These are phyloP conservation scores for Talaromyces sp. DNA, from an alignment of 2,329 filamentous ascomycete genomes.

Conservation along the genomic window DNA sequence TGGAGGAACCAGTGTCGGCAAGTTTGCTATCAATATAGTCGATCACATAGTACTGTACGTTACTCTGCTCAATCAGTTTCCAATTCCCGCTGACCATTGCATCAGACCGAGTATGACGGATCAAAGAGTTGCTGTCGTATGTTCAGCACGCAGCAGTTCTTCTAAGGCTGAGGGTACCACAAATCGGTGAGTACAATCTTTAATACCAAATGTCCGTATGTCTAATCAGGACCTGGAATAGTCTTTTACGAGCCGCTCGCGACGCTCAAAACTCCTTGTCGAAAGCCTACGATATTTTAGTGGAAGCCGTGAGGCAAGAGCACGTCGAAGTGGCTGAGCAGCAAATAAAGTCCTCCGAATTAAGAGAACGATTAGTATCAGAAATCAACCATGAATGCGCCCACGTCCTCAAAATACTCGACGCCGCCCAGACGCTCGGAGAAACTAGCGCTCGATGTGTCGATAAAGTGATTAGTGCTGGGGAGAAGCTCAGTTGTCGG, in stretches of 20 bases:
- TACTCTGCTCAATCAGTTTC: background rate
- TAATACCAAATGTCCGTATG: background rate
- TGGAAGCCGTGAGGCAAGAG: slow-evolving; percentile 77
- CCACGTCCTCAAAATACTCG: slow-evolving; percentile 70
- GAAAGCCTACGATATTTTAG: slow-evolving; percentile 66
- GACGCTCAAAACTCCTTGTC: slow-evolving; percentile 48
- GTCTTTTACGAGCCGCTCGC: slow-evolving; percentile 47
- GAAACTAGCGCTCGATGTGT: slow-evolving; percentile 76
- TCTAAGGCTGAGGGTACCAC: slow-evolving; percentile 95
- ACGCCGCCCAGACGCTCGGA: slow-evolving; percentile 57
- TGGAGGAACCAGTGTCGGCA: slow-evolving; percentile 91
- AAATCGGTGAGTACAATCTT: slow-evolving; percentile 66
- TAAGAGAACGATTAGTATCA: slow-evolving; percentile 58
- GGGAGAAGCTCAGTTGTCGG: slow-evolving; percentile 90
- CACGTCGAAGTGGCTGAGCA: slow-evolving; percentile 70
- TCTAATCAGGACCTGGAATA: slow-evolving; percentile 19
- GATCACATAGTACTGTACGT: slow-evolving; percentile 53
- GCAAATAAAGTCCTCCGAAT: slow-evolving; percentile 55
- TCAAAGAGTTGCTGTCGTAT: slow-evolving; percentile 84
- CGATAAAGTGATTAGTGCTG: slow-evolving; percentile 87
- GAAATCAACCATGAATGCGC: slow-evolving; percentile 77
- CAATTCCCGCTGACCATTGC: background rate
- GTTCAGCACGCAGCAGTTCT: slow-evolving; percentile 88
- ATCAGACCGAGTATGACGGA: slow-evolving; percentile 58
- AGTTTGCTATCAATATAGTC: slow-evolving; percentile 76